Base-by-base conservation (phyloP, 1,284 basidiomycete genomes). In the Ganoderma lingzhi region DNA sequence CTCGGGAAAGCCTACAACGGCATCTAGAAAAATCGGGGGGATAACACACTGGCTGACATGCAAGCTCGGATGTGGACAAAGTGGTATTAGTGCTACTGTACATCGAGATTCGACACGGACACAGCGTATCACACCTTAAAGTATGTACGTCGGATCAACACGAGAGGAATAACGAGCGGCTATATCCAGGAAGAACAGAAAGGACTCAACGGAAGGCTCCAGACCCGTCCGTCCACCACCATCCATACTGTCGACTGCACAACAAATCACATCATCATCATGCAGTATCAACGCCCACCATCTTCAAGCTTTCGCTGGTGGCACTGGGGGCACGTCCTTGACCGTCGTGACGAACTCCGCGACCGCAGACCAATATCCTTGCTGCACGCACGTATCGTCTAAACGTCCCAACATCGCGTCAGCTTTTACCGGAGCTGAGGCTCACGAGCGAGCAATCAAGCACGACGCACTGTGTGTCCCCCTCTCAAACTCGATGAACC, bases 311-410 rank as follows among this genome's bases (percentile, higher is more conserved):
- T 56, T 56, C 28, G 63, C 10, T n/a, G 45, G 45, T 3, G 45
- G 45, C 45, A 61, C 15, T 12, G 60, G 55, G 23, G 66, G 53
- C 14, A 42, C 28, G 6, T 53, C 30, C 63, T 63, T 37, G 35
- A 71, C 62, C 30, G 30, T 6, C 17, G 66, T 69, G 19, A 82
- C 65, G 66, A 82, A 82, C 37, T 78, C 75, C 1, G 73, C 68
- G 10, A 82, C 71, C 2, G 76, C 73, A 15, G 75, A 68, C 81
- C 81, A 82, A 66, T 82, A 82, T 1, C 79, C 79, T 3, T 72
- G 74, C 68, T 81, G 80, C 6, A 81, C 74, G 65, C 80, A 82
- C 9, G 81, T 82, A 71, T 81, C 80, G 63, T 82, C 81, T 82
- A 65, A 19, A 37, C n/a, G 62, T 10, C 6, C 19, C 59, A 42